Conservation (phyloP, 2,329 filamentous ascomycete species). For the Fusarium multiceps region DNA sequence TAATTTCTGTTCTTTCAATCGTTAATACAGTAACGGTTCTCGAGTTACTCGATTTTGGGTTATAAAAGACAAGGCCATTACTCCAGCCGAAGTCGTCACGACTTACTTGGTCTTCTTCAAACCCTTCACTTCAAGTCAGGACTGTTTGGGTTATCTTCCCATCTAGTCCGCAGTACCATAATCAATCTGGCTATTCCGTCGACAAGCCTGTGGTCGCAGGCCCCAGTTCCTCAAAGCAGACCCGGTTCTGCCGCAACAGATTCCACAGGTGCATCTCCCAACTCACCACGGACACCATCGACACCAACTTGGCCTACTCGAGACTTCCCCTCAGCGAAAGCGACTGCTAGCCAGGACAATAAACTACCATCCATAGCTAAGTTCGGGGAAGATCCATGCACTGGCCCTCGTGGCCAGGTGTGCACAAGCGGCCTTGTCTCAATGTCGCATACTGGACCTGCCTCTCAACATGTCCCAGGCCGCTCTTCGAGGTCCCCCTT, state of each 20-base stretch:
- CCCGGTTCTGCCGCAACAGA: conserved; percentile 49
- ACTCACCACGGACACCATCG: conserved; percentile 51
- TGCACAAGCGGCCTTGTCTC: conserved; percentile 68
- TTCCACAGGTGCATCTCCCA: conserved; percentile 49
- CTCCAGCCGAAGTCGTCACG: conserved; percentile 7
- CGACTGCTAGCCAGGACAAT: conserved; percentile 38
- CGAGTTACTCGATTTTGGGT: conserved; percentile 12
- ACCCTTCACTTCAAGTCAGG: conserved; percentile 37
- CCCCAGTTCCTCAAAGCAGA: conserved; percentile 48
- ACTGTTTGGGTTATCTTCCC: conserved; percentile 52
- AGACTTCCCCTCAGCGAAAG: conserved; percentile 36
- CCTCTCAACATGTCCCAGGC: conserved; percentile 66
- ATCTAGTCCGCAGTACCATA: conserved; percentile 47
- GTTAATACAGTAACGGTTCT: conserved; percentile 14
- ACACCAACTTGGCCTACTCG: conserved; percentile 49
- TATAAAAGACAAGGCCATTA: conserved; percentile 5
- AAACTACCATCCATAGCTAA: conserved; percentile 36
- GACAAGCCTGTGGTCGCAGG: conserved; percentile 52
- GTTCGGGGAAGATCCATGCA: conserved; percentile 64
- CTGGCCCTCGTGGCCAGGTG: conserved; percentile 62
- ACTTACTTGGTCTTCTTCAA: conserved; percentile 13
- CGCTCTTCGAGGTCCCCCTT: conserved; percentile 59
- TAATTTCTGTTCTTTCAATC: conserved; percentile 26
- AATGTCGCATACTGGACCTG: conserved; percentile 72
- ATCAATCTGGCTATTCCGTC: conserved; percentile 52